Evolutionary conservation across 2,329 filamentous ascomycete genomes (phyloP).

Genomic region (Neocatenulostroma microsporum): DNA sequence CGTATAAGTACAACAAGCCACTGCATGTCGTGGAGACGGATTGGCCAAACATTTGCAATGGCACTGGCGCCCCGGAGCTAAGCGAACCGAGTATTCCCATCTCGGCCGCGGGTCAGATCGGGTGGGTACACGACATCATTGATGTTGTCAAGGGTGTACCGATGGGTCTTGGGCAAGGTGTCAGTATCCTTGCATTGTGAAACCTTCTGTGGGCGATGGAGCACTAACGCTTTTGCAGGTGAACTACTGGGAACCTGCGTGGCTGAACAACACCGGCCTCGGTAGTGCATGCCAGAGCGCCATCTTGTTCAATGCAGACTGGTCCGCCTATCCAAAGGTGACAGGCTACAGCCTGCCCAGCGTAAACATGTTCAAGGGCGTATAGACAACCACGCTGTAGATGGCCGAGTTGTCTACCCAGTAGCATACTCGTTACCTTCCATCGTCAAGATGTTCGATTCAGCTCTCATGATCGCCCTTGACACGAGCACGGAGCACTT

Average conservation of each 20-base stretch:
- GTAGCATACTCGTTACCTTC: too few relatives aligned
- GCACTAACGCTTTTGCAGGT: constrained; percentile 11
- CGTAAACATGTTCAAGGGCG: constrained; percentile 21
- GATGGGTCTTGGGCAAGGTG: constrained; percentile 24
- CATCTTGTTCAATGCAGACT: constrained; percentile 25
- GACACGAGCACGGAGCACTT: too few relatives aligned
- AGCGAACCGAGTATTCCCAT: constrained; percentile 26
- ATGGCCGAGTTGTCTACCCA: too few relatives aligned
- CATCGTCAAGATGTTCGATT: too few relatives aligned
- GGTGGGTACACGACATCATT: constrained; percentile 24
- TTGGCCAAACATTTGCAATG: constrained; percentile 25
- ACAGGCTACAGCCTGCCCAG: constrained; percentile 19
- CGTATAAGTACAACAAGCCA: constrained; percentile 25
- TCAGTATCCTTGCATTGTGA: too few relatives aligned
- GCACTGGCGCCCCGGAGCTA: constrained; percentile 19
- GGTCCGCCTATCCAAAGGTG: constrained; percentile 22
- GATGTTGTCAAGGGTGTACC: constrained; percentile 24
- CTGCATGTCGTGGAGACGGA: constrained; percentile 29
- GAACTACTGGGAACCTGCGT: constrained; percentile 28
- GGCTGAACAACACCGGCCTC: constrained; percentile 27
- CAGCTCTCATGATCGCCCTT: too few relatives aligned
- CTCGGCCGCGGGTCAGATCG: constrained; percentile 21
- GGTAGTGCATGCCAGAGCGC: constrained; percentile 24
- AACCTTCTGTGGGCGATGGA: too few relatives aligned
- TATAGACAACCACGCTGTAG: too few relatives aligned